These are phyloP conservation scores for Podila epicladia DNA, from an alignment of 192 early-diverging fungal species.

Conservation along the genomic window DNA sequence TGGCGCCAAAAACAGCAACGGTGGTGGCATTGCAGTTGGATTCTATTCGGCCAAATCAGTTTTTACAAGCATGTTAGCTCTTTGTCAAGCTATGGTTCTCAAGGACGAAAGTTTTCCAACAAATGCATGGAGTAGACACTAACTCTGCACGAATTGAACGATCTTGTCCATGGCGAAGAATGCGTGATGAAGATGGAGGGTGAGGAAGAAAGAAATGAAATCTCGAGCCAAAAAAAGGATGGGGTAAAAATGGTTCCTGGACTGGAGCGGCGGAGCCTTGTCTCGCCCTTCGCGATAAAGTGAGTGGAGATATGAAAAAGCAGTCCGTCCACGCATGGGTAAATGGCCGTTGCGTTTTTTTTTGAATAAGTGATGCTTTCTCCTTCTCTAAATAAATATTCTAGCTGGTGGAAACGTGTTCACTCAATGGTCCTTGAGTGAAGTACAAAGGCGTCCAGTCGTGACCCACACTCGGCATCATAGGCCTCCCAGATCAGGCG, in stretches of 20 bases:
- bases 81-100: too few species aligned
- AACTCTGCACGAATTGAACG: conserved; percentile 45
- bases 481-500: conserved; percentile 54
- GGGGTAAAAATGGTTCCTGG: not conserved
- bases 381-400: not conserved
- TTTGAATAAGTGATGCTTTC: not conserved
- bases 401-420: not conserved
- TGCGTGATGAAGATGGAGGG: conserved; percentile 1
- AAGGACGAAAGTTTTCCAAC: not conserved
- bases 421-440: conserved; percentile 42
- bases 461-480: conserved; percentile 46
- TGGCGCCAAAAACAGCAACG: conserved; percentile 46
- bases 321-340: not conserved
- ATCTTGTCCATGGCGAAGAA: conserved; percentile 37
- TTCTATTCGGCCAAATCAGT: conserved; percentile 14
- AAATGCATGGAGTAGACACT: conserved; percentile 1
- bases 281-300: not conserved
- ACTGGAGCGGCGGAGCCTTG: not conserved
- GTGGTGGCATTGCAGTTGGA: conserved; percentile 33
- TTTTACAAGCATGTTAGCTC: too few species aligned
- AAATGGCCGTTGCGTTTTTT: not conserved
- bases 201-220: conserved; percentile 10
- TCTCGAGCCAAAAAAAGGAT: conserved; percentile 5
- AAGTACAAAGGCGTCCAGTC: conserved; percentile 48
- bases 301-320: not conserved